Conservation (phyloP, 495 filamentous ascomycete genomes). For the Halenospora varia region DNA sequence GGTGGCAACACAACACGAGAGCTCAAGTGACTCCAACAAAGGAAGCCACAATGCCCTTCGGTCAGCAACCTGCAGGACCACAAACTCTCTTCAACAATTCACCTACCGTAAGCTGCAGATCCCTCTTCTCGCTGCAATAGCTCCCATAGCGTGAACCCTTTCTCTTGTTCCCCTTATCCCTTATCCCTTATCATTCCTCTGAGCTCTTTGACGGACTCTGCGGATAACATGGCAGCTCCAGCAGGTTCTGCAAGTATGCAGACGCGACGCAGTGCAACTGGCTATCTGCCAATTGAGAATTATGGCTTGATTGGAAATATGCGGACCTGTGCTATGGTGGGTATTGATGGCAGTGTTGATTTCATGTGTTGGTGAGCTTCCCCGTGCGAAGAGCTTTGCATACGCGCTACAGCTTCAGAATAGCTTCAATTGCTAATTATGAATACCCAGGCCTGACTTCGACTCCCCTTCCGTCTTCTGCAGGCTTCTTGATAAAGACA, state of each 20-base stretch:
- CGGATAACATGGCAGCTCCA: conserved; percentile 9
- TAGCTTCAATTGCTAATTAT: background rate
- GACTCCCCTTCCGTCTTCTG: conserved; percentile 65
- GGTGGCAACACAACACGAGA: too few relatives aligned
- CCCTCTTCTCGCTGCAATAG: background rate
- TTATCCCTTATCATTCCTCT: background rate
- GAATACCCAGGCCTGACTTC: conserved; percentile 53
- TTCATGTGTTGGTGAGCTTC: conserved; percentile 65
- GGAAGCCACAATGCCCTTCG: too few relatives aligned
- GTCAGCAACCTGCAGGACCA: too few relatives aligned
- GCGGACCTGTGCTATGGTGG: conserved; percentile 69
- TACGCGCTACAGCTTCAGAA: background rate
- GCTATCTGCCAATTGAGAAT: conserved; percentile 65
- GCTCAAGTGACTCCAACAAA: too few relatives aligned
- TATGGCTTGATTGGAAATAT: conserved; percentile 77
- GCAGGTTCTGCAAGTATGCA: conserved; percentile 4
- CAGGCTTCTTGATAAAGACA: conserved; percentile 64
- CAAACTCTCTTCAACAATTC: too few relatives aligned
- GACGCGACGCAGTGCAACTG: conserved; percentile 17
- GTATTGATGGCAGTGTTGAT: conserved; percentile 66
- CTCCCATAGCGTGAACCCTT: too few relatives aligned
- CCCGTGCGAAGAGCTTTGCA: background rate
- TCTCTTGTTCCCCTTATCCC: background rate
- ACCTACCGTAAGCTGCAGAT: too few relatives aligned
- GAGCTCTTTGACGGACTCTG: background rate